These are phyloP conservation scores for Passiflora organensis DNA, from an alignment of 345 rosid genomes.

Conservation along the genomic window DNA sequence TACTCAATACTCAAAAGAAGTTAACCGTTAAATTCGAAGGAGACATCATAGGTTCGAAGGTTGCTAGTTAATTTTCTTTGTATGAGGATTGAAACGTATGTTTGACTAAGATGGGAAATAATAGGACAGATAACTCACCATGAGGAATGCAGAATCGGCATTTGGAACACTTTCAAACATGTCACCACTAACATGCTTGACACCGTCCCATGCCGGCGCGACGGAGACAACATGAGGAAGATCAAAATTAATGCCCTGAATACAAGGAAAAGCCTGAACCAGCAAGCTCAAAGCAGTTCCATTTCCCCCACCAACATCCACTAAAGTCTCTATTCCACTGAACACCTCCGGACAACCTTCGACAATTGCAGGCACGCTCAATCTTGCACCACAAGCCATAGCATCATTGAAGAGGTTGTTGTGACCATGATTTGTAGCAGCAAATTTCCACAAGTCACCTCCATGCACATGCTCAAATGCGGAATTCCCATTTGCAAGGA, in stretches of 20 bases:
- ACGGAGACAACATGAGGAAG: conserved; percentile 56
- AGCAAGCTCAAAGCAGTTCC: conserved; percentile 50
- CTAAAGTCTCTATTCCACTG: conserved; percentile 48
- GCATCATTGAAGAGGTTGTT: conserved; percentile 46
- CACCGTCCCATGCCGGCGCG: conserved; percentile 38
- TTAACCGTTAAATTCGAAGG: not conserved
- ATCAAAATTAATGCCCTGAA: conserved; percentile 63
- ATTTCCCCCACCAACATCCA: conserved; percentile 70
- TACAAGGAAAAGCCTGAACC: conserved; percentile 53
- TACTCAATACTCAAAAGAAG: not conserved
- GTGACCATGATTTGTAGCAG: conserved; percentile 31
- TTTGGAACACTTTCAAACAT: conserved; percentile 55
- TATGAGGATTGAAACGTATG: no score
- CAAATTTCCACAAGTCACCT: conserved; percentile 41
- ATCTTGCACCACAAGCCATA: conserved; percentile 58
- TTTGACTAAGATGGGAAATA: no score
- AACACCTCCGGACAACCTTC: conserved; percentile 45
- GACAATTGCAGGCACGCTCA: conserved; percentile 28
- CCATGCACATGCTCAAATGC: conserved; percentile 53
- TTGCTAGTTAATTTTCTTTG: no score
- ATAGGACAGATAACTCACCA: conserved; percentile 32
- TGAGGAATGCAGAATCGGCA: conserved; percentile 50
- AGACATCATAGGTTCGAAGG: not conserved
- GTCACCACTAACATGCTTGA: conserved; percentile 57
- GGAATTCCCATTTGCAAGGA: conserved; percentile 11